A percentile compares a stretch with the other conserved stretches of the same genome.
These are phyloP conservation scores for Prunus dulcis DNA, from an alignment of 306 rosid genomes.

Conservation along the genomic window DNA sequence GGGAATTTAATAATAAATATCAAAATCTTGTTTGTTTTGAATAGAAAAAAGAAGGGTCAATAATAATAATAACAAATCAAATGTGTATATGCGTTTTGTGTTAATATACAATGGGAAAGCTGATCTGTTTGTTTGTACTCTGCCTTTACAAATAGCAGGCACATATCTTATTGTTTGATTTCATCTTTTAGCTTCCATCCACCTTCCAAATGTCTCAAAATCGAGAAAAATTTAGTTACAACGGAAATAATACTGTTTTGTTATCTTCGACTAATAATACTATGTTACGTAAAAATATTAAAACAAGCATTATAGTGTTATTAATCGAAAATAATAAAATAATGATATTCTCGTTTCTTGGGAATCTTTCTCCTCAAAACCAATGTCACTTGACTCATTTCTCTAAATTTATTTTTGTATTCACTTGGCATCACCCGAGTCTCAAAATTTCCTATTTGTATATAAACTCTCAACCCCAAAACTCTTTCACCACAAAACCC, in stretches of 20 bases:
- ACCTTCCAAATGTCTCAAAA: conserved; percentile 51
- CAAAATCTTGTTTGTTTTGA: no score
- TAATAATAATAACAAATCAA: background rate
- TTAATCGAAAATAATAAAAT: accelerated
- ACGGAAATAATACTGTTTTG: accelerated
- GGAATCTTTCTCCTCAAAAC: background rate
- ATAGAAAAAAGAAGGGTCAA: no score
- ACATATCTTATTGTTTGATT: conserved; percentile 32
- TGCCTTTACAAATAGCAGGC: conserved; percentile 38
- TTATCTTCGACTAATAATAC: no score
- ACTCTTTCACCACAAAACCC: conserved; percentile 25
- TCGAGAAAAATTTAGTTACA: no score
- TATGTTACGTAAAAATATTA: accelerated
- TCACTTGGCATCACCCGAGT: conserved; percentile 10
- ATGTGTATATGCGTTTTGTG: background rate
- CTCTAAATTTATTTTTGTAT: background rate
- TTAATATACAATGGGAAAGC: conserved; percentile 31
- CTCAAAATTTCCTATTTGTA: conserved; percentile 20
- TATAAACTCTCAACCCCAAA: conserved; percentile 26
- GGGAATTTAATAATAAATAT: conserved; percentile 4
- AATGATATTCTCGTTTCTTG: no score
- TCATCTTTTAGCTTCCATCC: conserved; percentile 48
- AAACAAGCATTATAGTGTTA: accelerated
- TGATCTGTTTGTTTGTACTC: conserved; percentile 68
- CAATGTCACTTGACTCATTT: conserved; percentile 21